These are phyloP conservation scores for Mrakia hoshinonis DNA, from an alignment of 768 basidiomycete species.

Conservation along the genomic window DNA sequence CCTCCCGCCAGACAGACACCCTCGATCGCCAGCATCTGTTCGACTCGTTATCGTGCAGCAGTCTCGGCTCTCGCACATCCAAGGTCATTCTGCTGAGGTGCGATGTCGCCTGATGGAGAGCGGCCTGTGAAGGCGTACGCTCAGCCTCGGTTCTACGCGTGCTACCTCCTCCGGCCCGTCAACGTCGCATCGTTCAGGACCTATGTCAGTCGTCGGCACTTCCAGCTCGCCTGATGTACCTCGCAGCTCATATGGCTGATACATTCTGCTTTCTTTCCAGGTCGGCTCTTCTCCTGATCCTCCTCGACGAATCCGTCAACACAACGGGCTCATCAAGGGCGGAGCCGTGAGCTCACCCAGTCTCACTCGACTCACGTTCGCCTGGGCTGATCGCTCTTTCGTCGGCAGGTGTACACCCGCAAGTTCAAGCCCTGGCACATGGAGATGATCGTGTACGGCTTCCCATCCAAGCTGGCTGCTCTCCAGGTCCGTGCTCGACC, in stretches of 20 bases:
- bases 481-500: slow-evolving; percentile 38
- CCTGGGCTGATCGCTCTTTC: slow-evolving; percentile 19
- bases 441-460: slow-evolving; percentile 78
- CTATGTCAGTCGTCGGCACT: slow-evolving; percentile 48
- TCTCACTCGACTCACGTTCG: background rate
- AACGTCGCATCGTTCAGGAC: slow-evolving; percentile 52
- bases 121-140: slow-evolving; percentile 9
- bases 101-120: background rate
- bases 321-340: slow-evolving; percentile 65
- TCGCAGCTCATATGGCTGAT: background rate
- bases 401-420: slow-evolving; percentile 28
- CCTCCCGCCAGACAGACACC: background rate
- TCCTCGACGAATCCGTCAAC: slow-evolving; percentile 50
- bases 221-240: too few species aligned
- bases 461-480: slow-evolving; percentile 67
- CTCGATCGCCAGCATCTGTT: background rate
- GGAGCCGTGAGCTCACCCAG: slow-evolving; percentile 15
- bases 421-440: slow-evolving; percentile 46
- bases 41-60: background rate
- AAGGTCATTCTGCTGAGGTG: background rate
- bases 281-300: slow-evolving; percentile 44
- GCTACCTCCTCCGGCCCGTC: slow-evolving; percentile 67
- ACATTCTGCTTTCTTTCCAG: slow-evolving; percentile 30
- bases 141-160: slow-evolving; percentile 56
- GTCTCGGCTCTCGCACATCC: background rate